These are phyloP conservation scores for Apiotrichum akiyoshidainum DNA, from an alignment of 1,284 basidiomycete species.

Conservation along the genomic window DNA sequence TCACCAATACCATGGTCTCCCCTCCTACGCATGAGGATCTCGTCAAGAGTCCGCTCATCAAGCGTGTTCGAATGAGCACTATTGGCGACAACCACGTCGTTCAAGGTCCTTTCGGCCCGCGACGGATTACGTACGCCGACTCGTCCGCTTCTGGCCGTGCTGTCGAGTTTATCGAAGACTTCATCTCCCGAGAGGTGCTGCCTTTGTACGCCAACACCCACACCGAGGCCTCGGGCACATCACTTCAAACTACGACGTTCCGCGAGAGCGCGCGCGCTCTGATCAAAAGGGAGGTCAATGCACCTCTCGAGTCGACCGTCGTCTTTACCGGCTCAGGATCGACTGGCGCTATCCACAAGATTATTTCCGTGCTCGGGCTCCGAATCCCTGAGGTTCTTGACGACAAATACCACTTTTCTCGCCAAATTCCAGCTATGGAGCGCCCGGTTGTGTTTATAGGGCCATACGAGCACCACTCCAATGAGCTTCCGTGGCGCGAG, in stretches of 20 bases:
- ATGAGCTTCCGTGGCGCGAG: conserved; percentile 16
- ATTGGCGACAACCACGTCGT: conserved; percentile 6
- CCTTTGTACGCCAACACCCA: conserved; percentile 20
- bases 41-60: neutral
- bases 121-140: conserved; percentile 12
- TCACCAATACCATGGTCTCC: neutral
- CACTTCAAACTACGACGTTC: conserved; percentile 10
- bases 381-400: conserved; percentile 1
- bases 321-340: conserved; percentile 14
- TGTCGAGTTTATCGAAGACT: conserved; percentile 9
- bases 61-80: neutral
- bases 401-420: neutral
- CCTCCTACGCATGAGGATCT: neutral
- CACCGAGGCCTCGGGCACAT: conserved; percentile 9
- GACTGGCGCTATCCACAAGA: conserved; percentile 12
- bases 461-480: conserved; percentile 20
- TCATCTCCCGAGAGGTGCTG: conserved; percentile 9
- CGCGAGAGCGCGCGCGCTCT: conserved; percentile 11
- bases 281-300: conserved; percentile 6
- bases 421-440: neutral
- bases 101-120: neutral
- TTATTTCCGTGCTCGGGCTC: conserved; percentile 3
- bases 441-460: conserved; percentile 16
- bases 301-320: neutral
- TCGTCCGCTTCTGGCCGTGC: conserved; percentile 8